Percentiles rank a stretch among this genome's conserved stretches.
Conservation (phyloP, 345 rosid species). For the Pistacia atlantica region DNA sequence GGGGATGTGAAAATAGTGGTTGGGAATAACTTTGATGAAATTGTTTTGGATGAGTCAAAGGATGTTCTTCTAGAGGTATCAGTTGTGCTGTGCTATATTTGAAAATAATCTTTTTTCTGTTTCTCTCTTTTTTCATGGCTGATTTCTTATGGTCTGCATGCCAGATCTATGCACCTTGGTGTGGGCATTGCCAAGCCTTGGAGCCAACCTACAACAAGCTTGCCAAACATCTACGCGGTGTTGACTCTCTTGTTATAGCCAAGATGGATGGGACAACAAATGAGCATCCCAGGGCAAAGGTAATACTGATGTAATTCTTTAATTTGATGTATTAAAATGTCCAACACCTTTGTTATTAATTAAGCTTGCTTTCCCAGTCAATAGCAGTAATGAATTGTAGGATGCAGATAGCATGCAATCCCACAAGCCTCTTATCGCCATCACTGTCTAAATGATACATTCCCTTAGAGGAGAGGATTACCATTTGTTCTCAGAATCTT, state of each 20-base stretch:
- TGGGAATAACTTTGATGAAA: slow-evolving; percentile 87
- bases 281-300: slow-evolving; percentile 99
- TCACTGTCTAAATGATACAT: background rate
- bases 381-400: background rate
- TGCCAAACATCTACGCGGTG: slow-evolving; percentile 76
- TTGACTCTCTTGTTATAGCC: slow-evolving; percentile 86
- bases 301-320: slow-evolving; percentile 28
- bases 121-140: slow-evolving; percentile 9
- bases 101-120: background rate
- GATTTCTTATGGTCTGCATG: slow-evolving; percentile 15
- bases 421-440: too few relatives aligned
- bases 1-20: slow-evolving; percentile 97
- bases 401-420: too few relatives aligned
- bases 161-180: slow-evolving; percentile 99
- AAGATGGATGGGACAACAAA: slow-evolving; percentile 99
- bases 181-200: slow-evolving; percentile 97
- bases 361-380: background rate
- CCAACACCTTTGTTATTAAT: background rate
- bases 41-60: slow-evolving; percentile 91
- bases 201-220: slow-evolving; percentile 95
- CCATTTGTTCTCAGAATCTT: background rate
- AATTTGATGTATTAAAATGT: background rate
- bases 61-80: slow-evolving; percentile 97
- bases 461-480: background rate
- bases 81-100: slow-evolving; percentile 8